Evolutionary conservation across 345 rosid species (phyloP).

Genomic region (Murraya koenigii): DNA sequence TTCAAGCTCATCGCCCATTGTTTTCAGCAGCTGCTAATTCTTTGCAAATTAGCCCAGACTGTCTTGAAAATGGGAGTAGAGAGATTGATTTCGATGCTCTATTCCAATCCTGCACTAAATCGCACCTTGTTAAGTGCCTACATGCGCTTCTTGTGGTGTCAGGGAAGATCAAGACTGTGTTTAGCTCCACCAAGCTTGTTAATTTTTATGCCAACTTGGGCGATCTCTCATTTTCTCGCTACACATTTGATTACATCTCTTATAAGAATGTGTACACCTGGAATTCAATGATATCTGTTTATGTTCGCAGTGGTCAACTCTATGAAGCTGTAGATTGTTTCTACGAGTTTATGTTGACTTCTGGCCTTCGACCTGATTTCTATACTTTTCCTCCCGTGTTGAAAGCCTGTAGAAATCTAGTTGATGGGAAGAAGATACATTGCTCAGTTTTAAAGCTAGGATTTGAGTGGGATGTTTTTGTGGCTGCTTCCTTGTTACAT

Average conservation of each 20-base stretch:
- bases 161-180: constrained; percentile 23
- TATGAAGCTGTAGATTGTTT: constrained; percentile 43
- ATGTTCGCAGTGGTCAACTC: constrained; percentile 32
- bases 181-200: constrained; percentile 41
- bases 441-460: constrained; percentile 55
- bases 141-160: constrained; percentile 48
- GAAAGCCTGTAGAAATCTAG: constrained; percentile 47
- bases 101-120: constrained; percentile 36
- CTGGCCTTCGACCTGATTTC: constrained; percentile 59
- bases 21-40: constrained; percentile 30
- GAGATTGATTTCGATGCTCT: constrained; percentile 32
- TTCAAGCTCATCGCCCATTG: constrained; percentile 15
- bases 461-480: constrained; percentile 57
- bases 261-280: constrained; percentile 50
- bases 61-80: constrained; percentile 7
- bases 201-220: constrained; percentile 43
- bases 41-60: constrained; percentile 19
- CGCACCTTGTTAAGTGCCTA: constrained; percentile 32
- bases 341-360: constrained; percentile 32
- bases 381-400: constrained; percentile 55
- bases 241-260: constrained; percentile 36
- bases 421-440: constrained; percentile 51
- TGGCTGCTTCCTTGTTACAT: constrained; percentile 55
- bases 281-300: constrained; percentile 58
- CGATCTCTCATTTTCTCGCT: constrained; percentile 27